Conservation (phyloP, 495 filamentous ascomycete species). For the Opeltia flavorubescens region DNA sequence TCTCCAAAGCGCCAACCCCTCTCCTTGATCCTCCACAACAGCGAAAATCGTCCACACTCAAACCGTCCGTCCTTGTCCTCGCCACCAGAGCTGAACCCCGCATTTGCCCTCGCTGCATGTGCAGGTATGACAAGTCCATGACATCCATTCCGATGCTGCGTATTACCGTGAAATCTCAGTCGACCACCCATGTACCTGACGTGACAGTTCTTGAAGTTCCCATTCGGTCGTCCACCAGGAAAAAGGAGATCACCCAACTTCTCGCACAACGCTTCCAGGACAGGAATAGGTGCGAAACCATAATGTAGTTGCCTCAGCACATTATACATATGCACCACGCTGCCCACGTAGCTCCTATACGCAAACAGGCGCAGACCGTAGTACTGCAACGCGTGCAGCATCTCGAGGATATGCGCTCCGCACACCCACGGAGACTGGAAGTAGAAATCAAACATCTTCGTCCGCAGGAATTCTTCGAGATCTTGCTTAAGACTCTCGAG, state of each 20-base stretch:
- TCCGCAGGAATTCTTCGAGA: constrained; percentile 8
- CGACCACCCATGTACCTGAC: constrained; percentile 16
- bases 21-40: constrained; percentile 13
- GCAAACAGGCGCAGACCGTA: constrained; percentile 17
- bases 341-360: constrained; percentile 15
- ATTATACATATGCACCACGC: constrained; percentile 16
- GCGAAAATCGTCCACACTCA: constrained; percentile 9
- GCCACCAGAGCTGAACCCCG: constrained; percentile 11
- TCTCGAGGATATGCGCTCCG: constrained; percentile 14
- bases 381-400: constrained; percentile 12
- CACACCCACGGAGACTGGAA: constrained; percentile 18
- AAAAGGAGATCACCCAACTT: constrained; percentile 11
- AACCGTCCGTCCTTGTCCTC: constrained; percentile 10
- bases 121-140: constrained; percentile 13
- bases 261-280: constrained; percentile 11
- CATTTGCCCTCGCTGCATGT: constrained; percentile 14
- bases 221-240: constrained; percentile 13
- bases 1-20: constrained; percentile 8
- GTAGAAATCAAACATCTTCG: constrained; percentile 13
- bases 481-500: constrained; percentile 13
- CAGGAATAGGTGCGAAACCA: constrained; percentile 9
- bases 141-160: constrained; percentile 11
- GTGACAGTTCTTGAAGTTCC: constrained; percentile 14
- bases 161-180: constrained; percentile 10
- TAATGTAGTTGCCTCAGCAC: constrained; percentile 6